A percentile compares a stretch with the other conserved stretches of the same genome.
These are phyloP conservation scores for Cystofilobasidium ferigula DNA, from an alignment of 768 basidiomycete genomes.

Conservation along the genomic window DNA sequence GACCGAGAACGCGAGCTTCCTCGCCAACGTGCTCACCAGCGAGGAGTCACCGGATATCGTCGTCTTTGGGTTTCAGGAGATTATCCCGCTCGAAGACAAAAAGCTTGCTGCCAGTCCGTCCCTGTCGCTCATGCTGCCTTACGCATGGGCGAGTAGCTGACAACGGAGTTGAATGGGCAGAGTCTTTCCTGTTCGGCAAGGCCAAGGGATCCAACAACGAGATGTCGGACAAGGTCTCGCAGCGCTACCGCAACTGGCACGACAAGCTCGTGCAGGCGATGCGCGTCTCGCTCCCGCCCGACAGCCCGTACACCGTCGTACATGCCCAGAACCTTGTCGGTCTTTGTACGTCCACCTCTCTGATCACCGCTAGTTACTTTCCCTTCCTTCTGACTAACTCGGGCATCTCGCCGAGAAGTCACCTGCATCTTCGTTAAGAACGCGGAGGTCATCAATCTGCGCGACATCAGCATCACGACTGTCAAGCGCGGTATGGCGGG, in stretches of 20 bases:
- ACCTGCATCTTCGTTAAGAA: slow-evolving; percentile 57
- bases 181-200: slow-evolving; percentile 69
- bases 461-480: slow-evolving; percentile 62
- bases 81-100: slow-evolving; percentile 87
- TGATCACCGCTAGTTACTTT: background rate
- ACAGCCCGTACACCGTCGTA: slow-evolving; percentile 63
- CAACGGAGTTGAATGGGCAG: no score
- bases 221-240: slow-evolving; percentile 71
- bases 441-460: slow-evolving; percentile 49
- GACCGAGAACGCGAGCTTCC: slow-evolving; percentile 63
- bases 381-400: no score
- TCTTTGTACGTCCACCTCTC: background rate
- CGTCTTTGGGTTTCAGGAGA: slow-evolving; percentile 87
- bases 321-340: slow-evolving; percentile 86
- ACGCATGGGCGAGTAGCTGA: no score
- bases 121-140: no score
- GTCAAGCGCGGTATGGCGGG: slow-evolving; percentile 89
- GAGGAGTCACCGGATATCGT: slow-evolving; percentile 76
- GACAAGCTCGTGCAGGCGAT: slow-evolving; percentile 66
- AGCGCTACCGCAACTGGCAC: slow-evolving; percentile 78
- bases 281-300: slow-evolving; percentile 58
- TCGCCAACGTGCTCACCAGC: slow-evolving; percentile 63
- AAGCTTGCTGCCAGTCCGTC: slow-evolving; percentile 66
- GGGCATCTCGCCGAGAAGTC: no score
- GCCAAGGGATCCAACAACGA: slow-evolving; percentile 54